Conservation (phyloP, 208 protist genomes). For the Angomonas deanei region DNA sequence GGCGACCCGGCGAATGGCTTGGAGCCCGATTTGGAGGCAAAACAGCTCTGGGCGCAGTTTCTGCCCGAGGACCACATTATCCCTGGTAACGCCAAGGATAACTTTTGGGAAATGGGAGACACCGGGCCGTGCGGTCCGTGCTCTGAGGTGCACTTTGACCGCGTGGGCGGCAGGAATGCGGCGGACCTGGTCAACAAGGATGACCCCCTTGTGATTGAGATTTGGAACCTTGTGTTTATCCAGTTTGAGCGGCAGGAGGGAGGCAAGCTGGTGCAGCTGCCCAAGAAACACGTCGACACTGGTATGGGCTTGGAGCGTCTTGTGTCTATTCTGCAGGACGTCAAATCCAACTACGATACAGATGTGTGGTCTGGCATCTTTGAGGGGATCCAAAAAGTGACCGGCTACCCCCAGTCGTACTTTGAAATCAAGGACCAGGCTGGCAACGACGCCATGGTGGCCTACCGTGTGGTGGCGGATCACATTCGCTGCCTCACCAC, state of each 20-base stretch:
- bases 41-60: conserved; percentile 90
- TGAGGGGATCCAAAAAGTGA: conserved; percentile 93
- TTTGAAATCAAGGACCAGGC: conserved; percentile 67
- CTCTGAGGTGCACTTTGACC: conserved; percentile 98
- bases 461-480: conserved; percentile 98
- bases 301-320: conserved; percentile 99
- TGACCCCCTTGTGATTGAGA: conserved; percentile 98
- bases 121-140: conserved; percentile 98
- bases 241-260: conserved; percentile 96
- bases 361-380: conserved; percentile 98
- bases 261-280: conserved; percentile 79
- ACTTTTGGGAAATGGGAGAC: conserved; percentile 99
- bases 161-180: conserved; percentile 95
- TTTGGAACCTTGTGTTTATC: conserved; percentile 99
- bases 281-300: conserved; percentile 95
- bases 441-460: conserved; percentile 90
- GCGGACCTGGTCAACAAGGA: conserved; percentile 97
- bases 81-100: conserved; percentile 95
- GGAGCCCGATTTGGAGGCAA: conserved; percentile 90
- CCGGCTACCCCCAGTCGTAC: conserved; percentile 86
- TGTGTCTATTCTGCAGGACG: conserved; percentile 95
- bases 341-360: conserved; percentile 98
- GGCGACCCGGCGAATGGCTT: conserved; percentile 89
- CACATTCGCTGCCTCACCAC: conserved; percentile 98
- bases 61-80: conserved; percentile 91